Evolutionary conservation across 2,329 filamentous ascomycete genomes (phyloP).

Genomic region (Phyllosticta paracitricarpa): DNA sequence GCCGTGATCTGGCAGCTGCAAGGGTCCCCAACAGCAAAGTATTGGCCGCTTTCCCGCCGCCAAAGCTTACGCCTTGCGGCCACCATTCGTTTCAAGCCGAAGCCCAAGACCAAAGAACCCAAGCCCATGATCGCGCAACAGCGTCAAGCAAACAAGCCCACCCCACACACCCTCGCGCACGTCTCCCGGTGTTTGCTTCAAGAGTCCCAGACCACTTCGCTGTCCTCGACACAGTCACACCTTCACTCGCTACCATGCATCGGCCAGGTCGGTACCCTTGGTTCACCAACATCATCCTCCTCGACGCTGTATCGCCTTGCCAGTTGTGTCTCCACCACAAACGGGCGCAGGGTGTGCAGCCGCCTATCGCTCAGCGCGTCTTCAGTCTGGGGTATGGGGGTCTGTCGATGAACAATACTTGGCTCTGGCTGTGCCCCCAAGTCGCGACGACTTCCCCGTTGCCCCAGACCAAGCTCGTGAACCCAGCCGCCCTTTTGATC

Average conservation of each 20-base stretch:
- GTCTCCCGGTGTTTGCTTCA: not conserved
- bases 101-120: not conserved
- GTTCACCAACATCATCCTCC: slow-evolving; percentile 3
- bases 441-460: not conserved
- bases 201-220: not conserved
- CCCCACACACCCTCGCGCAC: slow-evolving; percentile 1
- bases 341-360: not conserved
- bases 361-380: not conserved
- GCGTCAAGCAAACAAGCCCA: not conserved
- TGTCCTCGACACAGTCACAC: not conserved
- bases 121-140: not conserved
- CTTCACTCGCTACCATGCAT: slow-evolving; percentile 7
- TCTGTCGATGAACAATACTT: not conserved
- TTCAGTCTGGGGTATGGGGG: not conserved
- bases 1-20: slow-evolving; percentile 1
- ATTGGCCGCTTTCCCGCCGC: not conserved
- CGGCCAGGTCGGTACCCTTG: slow-evolving; percentile 10
- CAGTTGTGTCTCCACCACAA: not conserved
- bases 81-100: not conserved
- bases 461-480: not conserved
- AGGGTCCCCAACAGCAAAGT: not conserved
- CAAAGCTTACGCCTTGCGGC: not conserved
- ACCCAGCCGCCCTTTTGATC: not conserved
- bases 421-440: not conserved
- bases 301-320: slow-evolving; percentile 7